Evolutionary conservation across 768 basidiomycete species (phyloP).

Genomic region (Amylocystis lapponica): DNA sequence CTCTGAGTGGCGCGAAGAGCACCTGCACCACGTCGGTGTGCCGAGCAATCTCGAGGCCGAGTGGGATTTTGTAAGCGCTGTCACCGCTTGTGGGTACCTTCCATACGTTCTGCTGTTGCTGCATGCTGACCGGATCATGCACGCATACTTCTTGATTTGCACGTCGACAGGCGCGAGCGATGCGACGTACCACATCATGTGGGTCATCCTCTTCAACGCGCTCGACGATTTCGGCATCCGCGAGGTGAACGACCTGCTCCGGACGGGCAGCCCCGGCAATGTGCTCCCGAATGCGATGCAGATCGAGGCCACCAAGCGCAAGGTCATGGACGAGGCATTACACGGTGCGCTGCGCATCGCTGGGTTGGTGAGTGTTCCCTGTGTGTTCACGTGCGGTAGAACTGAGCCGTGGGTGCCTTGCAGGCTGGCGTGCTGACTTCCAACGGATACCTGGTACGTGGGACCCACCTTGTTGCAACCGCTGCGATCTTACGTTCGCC

Average conservation of each 20-base stretch:
- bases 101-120: neutral
- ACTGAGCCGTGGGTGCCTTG: too few species aligned
- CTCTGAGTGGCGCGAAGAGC: conserved; percentile 68
- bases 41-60: conserved; percentile 77
- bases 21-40: conserved; percentile 76
- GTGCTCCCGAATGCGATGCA: conserved; percentile 37
- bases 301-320: conserved; percentile 59
- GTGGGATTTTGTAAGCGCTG: conserved; percentile 88
- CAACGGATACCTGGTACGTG: conserved; percentile 78
- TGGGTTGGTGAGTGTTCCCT: conserved; percentile 56
- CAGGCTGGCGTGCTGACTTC: conserved; percentile 78
- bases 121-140: neutral
- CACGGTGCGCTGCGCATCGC: conserved; percentile 85
- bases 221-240: conserved; percentile 81
- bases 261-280: conserved; percentile 30
- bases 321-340: conserved; percentile 75
- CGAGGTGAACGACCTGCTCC: conserved; percentile 52
- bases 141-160: conserved; percentile 21
- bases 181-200: conserved; percentile 89
- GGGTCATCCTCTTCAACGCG: conserved; percentile 79
- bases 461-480: neutral
- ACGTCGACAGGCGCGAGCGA: conserved; percentile 80
- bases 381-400: neutral
- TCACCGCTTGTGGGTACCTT: conserved; percentile 48
- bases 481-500: neutral